Base-by-base conservation (phyloP, 352 stramenopile genomes). In the Pythium biforme region DNA sequence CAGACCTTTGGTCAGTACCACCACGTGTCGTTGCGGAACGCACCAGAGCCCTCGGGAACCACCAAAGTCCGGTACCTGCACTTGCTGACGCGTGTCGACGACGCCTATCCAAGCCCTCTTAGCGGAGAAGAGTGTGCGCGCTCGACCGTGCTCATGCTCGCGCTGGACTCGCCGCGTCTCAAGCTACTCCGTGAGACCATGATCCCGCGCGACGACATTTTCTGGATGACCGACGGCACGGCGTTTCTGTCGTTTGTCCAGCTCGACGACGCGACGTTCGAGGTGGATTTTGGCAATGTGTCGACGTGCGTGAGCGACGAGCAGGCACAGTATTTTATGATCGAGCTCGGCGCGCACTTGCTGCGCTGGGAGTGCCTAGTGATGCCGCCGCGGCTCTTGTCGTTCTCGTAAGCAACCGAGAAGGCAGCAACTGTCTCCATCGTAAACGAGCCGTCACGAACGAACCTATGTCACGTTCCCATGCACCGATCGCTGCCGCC, bases 241-340 rank as follows among this genome's bases (percentile, higher is more conserved):
- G 62, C 48, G 20, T 69, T 64, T 29, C 45, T 63, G 4, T 69
- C 62, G 39, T 69, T 69, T 22, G 48, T 59, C 17, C 62, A 69
- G 27, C 34, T 60, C 48, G 39, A 59, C 39, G 62, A 69, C 22
- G 22, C 25, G 11, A 48, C 29, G 39, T 45, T 69, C 25, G 62
- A 69, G 37, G 58, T 69, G n/a, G 62, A 69, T 29, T 69, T 51
- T 46, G 50, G 62, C 46, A 54, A 69, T 34, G 62, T 69, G 26
- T 27, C 53, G 10, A 33, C 34, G n/a, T 69, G 62, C n/a, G 47
- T 63, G 26, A 63, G 57, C 26, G 46, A 63, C 4, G 51, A 56
- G 49, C 62, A 69, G 26, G 62, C 55, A 6, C 40, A 69, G 50
- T 69, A 69, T 23, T 69, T 69, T 34, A 61, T 69, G 52, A 54